Percentiles rank a stretch among this genome's conserved stretches.
Conservation (phyloP, 352 stramenopile species). For the Phytopythium aichiense region DNA sequence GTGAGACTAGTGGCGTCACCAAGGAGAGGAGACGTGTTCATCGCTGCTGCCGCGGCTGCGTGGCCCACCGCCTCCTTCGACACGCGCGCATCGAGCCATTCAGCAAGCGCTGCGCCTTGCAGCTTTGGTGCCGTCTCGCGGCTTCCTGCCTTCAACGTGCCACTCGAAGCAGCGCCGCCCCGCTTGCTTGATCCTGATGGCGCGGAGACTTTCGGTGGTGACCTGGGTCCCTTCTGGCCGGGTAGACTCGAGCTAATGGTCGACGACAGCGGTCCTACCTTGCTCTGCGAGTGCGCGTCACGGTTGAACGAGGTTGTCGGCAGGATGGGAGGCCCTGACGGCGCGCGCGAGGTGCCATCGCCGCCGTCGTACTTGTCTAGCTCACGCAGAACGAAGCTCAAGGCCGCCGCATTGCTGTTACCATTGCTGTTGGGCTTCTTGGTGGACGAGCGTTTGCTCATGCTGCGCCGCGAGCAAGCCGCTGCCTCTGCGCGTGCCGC, state of each 20-base stretch:
- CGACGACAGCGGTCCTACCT: neutral
- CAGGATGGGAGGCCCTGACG: neutral
- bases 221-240: neutral
- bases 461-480: neutral
- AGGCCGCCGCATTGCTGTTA: conserved; percentile 27
- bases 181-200: neutral
- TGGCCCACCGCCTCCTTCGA: conserved; percentile 47
- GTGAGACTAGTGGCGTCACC: conserved; percentile 6
- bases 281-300: neutral
- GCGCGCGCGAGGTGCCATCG: conserved; percentile 14
- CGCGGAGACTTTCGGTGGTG: neutral
- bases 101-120: conserved; percentile 22
- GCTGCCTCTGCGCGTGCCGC: neutral
- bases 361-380: conserved; percentile 61
- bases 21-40: neutral
- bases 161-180: too few species aligned
- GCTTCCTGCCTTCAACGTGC: neutral
- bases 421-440: neutral
- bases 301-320: neutral
- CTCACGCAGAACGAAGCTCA: conserved; percentile 54
- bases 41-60: conserved; percentile 20
- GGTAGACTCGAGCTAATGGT: neutral
- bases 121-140: conserved; percentile 6
- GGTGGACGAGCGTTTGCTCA: neutral
- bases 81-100: conserved; percentile 44